Conservation (phyloP, 148 eudicot genomes). For the Mesembryanthemum crystallinum region DNA sequence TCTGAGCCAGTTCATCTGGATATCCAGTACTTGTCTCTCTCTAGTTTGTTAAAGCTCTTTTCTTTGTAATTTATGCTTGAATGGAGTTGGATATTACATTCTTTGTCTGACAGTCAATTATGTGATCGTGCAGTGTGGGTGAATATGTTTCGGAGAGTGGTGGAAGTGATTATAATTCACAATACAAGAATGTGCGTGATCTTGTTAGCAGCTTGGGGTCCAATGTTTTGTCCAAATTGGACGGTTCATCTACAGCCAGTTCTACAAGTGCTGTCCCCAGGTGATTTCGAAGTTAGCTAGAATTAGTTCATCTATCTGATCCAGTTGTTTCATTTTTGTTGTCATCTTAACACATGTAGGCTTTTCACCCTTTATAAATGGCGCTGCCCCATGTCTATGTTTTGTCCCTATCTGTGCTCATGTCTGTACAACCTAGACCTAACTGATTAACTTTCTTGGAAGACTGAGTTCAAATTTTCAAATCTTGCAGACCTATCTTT, state of each 20-base stretch:
- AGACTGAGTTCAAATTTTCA: no score
- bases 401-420: no score
- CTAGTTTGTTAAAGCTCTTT: neutral
- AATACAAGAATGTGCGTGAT: slow-evolving; percentile 70
- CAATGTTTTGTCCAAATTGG: slow-evolving; percentile 46
- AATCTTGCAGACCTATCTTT: no score
- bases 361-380: no score
- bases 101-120: neutral
- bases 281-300: slow-evolving; percentile 11
- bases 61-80: neutral
- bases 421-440: no score
- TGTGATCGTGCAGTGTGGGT: slow-evolving; percentile 43
- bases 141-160: slow-evolving; percentile 50
- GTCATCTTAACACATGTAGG: neutral
- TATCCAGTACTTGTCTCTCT: slow-evolving; percentile 36
- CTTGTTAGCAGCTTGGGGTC: slow-evolving; percentile 51
- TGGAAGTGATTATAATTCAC: slow-evolving; percentile 48
- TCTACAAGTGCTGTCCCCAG: slow-evolving; percentile 20
- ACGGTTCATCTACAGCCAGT: slow-evolving; percentile 30
- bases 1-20: slow-evolving; percentile 62
- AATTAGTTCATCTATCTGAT: neutral
- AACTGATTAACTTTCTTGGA: no score
- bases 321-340: neutral
- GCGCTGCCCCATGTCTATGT: no score
- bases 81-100: neutral